Base-by-base conservation (phyloP, 106 monocot species). In the Allium cepa region DNA sequence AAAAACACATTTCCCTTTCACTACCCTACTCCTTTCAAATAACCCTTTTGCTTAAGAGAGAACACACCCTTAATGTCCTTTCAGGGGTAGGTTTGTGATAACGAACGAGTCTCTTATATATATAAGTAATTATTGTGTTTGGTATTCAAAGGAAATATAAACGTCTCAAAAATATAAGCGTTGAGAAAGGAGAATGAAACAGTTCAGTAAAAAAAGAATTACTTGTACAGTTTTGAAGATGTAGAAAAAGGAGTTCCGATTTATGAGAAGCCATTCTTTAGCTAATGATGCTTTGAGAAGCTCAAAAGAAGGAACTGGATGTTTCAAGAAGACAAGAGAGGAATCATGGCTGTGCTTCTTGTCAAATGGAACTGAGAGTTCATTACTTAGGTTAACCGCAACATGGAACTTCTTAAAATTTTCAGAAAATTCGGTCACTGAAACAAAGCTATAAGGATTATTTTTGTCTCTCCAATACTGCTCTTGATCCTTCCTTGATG, bases 211-310 rank as follows among this genome's bases (percentile, higher is more conserved):
- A 8, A 14, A 12, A 8, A 3, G 3, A 11, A 45, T 14, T 48
- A 88, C 88, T 82, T 90, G 89, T 9, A 85, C 69, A 9, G 85
- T 83, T 67, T 92, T 88, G 79, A 81, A 79, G 66, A 92, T 57
- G 72, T 88, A 85, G 8, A 92, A 80, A 15, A 92, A 76, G 11
- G 85, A 79, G 63, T 92, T 92, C 11, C 92, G 73, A 60, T 82
- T 83, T 17, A 88, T 92, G 60, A 92, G 88, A 12, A 92, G 82
- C 85, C 85, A 83, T 57, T 93, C 92, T 72, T 74, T 93, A 50
- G 76, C 75, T 50, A 93, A 81, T 52, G 80, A 85, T 11, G 92
- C 71, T 61, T 62, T 80, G 59, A 93, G 82, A 70, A 93, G 85
- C 18, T 83, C 83, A 22, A 64, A 63, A 22, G 64, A 58, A 11